Base-by-base conservation (phyloP, 202 grass and related monocot genomes). In the Eragrostis tef region DNA sequence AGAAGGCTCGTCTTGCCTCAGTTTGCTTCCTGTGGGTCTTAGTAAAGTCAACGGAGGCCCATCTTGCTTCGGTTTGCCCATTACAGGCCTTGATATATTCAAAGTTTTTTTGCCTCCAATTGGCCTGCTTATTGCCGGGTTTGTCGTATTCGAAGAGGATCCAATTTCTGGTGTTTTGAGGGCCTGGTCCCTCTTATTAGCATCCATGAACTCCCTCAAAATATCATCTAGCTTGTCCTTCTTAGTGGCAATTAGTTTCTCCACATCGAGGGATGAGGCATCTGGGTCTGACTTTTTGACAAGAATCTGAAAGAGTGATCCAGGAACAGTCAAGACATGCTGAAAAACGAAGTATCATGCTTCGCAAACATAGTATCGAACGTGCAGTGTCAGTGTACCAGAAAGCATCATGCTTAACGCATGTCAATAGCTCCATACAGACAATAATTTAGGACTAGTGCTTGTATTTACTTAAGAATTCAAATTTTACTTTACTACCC, bases 181-280 rank as follows among this genome's bases (percentile, higher is more conserved):
- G 57, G 25, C 34, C 53, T 75, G 70, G 21, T 75, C 84, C 62
- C 46, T 57, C 68, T 79, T 86, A 62, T 66, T 84, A 52, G 84
- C 84, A n/a, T 86, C 88, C 74, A 85, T 75, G 57, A 88, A 64
- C 53, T 90, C 83, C 66, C 85, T 83, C 72, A 85, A 60, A 83
- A 90, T 87, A 93, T 91, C 90, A 87, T 95, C 87, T 25, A 93
- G 13, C 83, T 90, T 94, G 56, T 87, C 80, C 24, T 88, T 94
- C 46, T 78, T 94, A 26, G 64, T 91, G 36, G 75, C 71, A 64
- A 91, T 78, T 74, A 89, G 78, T 71, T 94, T 92, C 59, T 99
- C 90, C n/a, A 94, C 83, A 12, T 99, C 92, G 0, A 95, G 87
- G 42, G 88, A 95, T 69, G 93, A 91, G 24, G 86, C 87, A 75